Evolutionary conservation across 1,284 basidiomycete genomes (phyloP).

Genomic region (Neolentinus lepideus): DNA sequence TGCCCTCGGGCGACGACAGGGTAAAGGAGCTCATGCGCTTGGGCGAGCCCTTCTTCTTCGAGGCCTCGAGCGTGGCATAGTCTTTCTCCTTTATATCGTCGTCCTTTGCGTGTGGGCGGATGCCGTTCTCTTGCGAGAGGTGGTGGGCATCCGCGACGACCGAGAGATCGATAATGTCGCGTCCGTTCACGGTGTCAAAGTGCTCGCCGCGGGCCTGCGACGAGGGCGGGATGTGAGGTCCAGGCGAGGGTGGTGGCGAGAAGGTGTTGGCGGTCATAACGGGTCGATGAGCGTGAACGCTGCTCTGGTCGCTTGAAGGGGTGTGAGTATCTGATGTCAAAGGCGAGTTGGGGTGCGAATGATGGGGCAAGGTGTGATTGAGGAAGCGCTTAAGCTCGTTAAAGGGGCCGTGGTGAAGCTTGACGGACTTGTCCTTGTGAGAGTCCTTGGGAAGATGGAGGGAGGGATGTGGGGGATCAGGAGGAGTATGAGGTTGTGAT

Average conservation of each 20-base stretch:
- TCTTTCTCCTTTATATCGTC: neutral
- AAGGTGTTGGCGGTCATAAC: conserved; percentile 10
- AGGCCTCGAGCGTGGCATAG: neutral
- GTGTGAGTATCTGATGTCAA: conserved; percentile 8
- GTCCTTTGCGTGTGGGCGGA: neutral
- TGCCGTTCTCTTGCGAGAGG: neutral
- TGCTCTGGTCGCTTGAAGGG: conserved; percentile 2
- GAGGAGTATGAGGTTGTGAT: conserved; percentile 10
- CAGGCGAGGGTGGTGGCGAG: conserved; percentile 15
- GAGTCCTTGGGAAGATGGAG: conserved; percentile 6
- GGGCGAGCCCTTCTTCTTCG: neutral
- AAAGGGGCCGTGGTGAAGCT: conserved; percentile 57
- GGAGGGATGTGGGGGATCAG: conserved; percentile 7
- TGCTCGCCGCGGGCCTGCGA: conserved; percentile 1
- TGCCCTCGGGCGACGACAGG: neutral
- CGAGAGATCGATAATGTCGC: neutral
- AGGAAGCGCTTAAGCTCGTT: conserved; percentile 91
- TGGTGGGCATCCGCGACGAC: neutral
- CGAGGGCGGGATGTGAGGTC: neutral
- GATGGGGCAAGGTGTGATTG: conserved; percentile 78
- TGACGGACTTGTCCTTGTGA: conserved; percentile 12
- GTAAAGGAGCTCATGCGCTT: neutral
- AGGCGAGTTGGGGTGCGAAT: conserved; percentile 17
- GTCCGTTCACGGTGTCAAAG: neutral
- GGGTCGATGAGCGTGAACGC: neutral